Evolutionary conservation across 1,284 basidiomycete genomes (phyloP), one percentile per base, ranked within the genome.

Genomic region (Thelephora terrestris): DNA sequence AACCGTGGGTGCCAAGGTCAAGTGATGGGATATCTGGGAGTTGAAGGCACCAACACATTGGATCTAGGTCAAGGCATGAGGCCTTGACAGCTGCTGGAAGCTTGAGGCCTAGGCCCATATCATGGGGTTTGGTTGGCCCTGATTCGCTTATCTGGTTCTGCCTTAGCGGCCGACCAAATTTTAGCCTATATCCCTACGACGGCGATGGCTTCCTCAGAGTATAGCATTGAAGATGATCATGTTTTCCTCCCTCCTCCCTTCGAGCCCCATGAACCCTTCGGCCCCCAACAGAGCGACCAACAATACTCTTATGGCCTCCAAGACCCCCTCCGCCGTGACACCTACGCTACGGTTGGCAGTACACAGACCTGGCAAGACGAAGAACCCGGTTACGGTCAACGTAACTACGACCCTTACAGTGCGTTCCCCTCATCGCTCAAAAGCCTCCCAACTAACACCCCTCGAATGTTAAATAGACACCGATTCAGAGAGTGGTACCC

Each of bases 401-500:
- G 71, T 48, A 77, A 74, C 61, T 81, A 85, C 53, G 84, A 87
- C 63, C 71, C 79, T 25, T 86, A 85, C 64, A 74, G 81, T 63
- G 51, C 53, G 58, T 57, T 50, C 45, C 29, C 45, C 40, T 49
- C 54, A 58, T 52, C 58, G 53, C 53, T 58, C 55, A n/a, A 53
- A 48, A 55, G 54, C 57, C 54, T 44, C 52, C 16, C 39, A 47
- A 53, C 58, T 57, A 37, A 52, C 52, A 37, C 45, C 52, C 50
- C 54, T 52, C 47, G n/a, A 56, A 68, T 69, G 78, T 63, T 81
- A 69, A 66, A 76, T 61, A 61, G 86, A 90, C 64, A 82, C 81
- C 38, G 85, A 88, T 63, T 86, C 84, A 16, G 85, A 88, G 54
- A 73, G 75, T 43, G 85, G 87, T 61, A 73, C 79, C 47, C 85